phyloP scores from a whole-genome alignment of 2,329 filamentous ascomycete species.

The Tolypocladium amazonense region DNA sequence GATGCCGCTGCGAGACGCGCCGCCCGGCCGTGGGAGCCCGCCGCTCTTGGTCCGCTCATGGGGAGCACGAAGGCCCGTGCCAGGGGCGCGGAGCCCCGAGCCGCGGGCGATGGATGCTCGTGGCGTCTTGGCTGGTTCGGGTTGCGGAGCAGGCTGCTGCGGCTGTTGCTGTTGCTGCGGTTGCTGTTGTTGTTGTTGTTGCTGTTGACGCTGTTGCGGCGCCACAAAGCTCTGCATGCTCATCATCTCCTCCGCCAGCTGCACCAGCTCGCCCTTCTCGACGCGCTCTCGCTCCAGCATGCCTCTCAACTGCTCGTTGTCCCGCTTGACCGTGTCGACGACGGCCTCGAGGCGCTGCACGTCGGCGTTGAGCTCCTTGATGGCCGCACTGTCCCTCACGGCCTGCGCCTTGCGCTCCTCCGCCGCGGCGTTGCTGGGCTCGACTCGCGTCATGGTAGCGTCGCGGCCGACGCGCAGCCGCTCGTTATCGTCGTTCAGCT shows the following conservation, averaged over 20 bases:
- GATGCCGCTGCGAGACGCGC: constrained; percentile 51
- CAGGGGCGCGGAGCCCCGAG: constrained; percentile 52
- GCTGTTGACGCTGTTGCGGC: constrained; percentile 5
- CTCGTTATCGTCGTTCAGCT: constrained; percentile 64
- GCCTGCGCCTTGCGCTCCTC: constrained; percentile 47
- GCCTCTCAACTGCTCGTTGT: constrained; percentile 54
- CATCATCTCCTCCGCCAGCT: constrained; percentile 77
- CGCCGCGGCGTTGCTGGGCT: constrained; percentile 27
- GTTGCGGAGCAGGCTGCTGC: constrained; percentile 9
- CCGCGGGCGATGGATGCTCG: constrained; percentile 39
- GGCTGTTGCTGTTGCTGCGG: constrained; percentile 8
- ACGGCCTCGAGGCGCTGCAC: constrained; percentile 67
- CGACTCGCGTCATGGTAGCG: constrained; percentile 50
- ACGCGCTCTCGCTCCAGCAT: constrained; percentile 65
- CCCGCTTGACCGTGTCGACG: constrained; percentile 55
- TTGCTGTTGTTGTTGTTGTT: constrained; percentile 3
- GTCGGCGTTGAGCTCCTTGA: constrained; percentile 61
- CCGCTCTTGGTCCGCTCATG: constrained; percentile 35
- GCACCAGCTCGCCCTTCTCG: constrained; percentile 76
- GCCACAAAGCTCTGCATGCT: constrained; percentile 45
- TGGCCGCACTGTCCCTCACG: constrained; percentile 54
- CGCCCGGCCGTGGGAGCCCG: constrained; percentile 38
- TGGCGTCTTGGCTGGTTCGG: constrained; percentile 22
- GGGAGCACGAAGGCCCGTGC: constrained; percentile 30
- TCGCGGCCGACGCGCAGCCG: constrained; percentile 57